These are phyloP conservation scores for Rehmannia glutinosa DNA, from an alignment of 257 asterid genomes.

Conservation along the genomic window DNA sequence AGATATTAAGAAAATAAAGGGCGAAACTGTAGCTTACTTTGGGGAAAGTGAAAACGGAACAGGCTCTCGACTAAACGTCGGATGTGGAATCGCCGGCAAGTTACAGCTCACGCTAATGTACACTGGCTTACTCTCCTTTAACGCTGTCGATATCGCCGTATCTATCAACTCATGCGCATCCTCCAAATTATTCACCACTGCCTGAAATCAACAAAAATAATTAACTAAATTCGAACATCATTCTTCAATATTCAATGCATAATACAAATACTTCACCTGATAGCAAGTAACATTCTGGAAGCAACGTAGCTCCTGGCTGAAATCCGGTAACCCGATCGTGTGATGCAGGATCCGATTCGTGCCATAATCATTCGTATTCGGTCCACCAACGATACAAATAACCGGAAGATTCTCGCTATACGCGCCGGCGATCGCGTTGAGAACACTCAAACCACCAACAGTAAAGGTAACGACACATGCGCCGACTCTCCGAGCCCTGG, in stretches of 20 bases:
- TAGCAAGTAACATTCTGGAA: slow-evolving; percentile 78
- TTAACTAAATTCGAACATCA: not conserved
- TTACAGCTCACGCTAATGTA: slow-evolving; percentile 75
- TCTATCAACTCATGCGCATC: slow-evolving; percentile 86
- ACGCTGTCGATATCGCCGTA: slow-evolving; percentile 72
- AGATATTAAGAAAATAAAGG: not conserved
- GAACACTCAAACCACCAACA: slow-evolving; percentile 73
- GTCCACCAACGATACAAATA: slow-evolving; percentile 81
- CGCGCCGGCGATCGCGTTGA: slow-evolving; percentile 89
- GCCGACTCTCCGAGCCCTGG: slow-evolving; percentile 85
- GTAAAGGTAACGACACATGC: slow-evolving; percentile 85
- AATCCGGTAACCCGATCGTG: slow-evolving; percentile 82
- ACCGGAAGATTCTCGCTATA: slow-evolving; percentile 84
- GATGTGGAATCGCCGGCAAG: slow-evolving; percentile 68
- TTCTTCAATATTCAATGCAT: not conserved
- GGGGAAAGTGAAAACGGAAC: slow-evolving; percentile 68
- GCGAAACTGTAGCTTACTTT: slow-evolving; percentile 31
- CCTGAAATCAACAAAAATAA: slow-evolving; percentile 34
- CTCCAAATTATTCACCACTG: slow-evolving; percentile 76
- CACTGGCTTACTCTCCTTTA: slow-evolving; percentile 87
- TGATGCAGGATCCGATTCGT: slow-evolving; percentile 73
- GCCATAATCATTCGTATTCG: slow-evolving; percentile 78
- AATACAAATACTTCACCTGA: slow-evolving; percentile 40
- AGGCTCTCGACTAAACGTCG: slow-evolving; percentile 70
- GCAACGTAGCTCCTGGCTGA: slow-evolving; percentile 81